phyloP scores from a whole-genome alignment of 2,329 filamentous ascomycete species.

The Ceratocystis diversiconidia region DNA sequence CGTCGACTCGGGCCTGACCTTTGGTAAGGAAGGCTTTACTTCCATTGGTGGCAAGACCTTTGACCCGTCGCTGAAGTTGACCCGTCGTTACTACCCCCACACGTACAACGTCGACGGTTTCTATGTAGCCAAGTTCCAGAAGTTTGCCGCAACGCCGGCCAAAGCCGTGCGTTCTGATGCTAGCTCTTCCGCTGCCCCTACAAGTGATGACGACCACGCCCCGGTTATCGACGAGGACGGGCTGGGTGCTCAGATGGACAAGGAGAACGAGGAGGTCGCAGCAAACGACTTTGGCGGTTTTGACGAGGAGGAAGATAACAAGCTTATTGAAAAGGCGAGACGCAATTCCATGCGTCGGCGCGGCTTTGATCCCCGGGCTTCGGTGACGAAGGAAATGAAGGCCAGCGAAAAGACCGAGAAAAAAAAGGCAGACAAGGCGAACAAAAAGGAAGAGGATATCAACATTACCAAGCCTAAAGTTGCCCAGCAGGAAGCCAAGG shows the following conservation, averaged over 20 bases:
- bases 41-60: conserved; percentile 86
- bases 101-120: conserved; percentile 94
- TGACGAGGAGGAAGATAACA: conserved; percentile 57
- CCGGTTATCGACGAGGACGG: conserved; percentile 14
- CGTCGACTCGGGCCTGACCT: conserved; percentile 77
- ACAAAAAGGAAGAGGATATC: conserved; percentile 17
- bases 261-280: conserved; percentile 17
- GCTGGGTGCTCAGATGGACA: conserved; percentile 8
- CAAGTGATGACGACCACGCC: not conserved
- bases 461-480: conserved; percentile 6
- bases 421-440: conserved; percentile 8
- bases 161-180: conserved; percentile 28
- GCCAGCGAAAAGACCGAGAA: conserved; percentile 12
- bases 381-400: conserved; percentile 22
- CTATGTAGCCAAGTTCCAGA: conserved; percentile 96
- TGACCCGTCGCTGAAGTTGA: conserved; percentile 68
- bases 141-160: conserved; percentile 53
- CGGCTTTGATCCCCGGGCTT: conserved; percentile 52
- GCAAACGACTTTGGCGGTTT: conserved; percentile 55
- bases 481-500: conserved; percentile 17
- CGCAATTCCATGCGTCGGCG: conserved; percentile 59
- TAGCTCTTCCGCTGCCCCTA: conserved; percentile 25
- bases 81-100: conserved; percentile 77
- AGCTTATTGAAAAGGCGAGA: conserved; percentile 60
- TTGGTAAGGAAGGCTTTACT: conserved; percentile 86